Evolutionary conservation across 148 eudicot species (phyloP).

Genomic region (Diospyros lotus): DNA sequence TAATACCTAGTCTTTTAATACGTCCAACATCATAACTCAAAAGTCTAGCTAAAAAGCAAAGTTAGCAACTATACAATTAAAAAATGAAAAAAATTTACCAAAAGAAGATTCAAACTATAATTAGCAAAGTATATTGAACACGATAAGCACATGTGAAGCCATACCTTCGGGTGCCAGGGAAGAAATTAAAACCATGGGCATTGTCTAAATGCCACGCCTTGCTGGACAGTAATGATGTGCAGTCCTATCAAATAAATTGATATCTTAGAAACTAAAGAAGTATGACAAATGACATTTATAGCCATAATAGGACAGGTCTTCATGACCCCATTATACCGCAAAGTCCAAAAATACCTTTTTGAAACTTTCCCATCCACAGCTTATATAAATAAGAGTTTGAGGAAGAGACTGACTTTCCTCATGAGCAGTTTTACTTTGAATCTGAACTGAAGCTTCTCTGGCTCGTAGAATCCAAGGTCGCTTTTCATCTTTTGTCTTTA

Average conservation of each 20-base stretch:
- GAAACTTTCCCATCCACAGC: slow-evolving; percentile 98
- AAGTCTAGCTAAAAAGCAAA: no score
- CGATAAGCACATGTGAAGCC: background rate
- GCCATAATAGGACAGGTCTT: no score
- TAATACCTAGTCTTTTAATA: background rate
- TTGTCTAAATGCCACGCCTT: slow-evolving; percentile 84
- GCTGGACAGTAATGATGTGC: slow-evolving; percentile 63
- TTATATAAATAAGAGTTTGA: slow-evolving; percentile 82
- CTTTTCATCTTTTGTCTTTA: slow-evolving; percentile 66
- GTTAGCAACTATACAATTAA: no score
- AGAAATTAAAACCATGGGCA: slow-evolving; percentile 96
- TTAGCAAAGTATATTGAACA: background rate
- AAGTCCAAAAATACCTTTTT: slow-evolving; percentile 54
- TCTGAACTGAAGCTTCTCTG: slow-evolving; percentile 65
- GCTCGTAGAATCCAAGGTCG: slow-evolving; percentile 95
- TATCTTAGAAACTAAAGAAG: slow-evolving; percentile 16
- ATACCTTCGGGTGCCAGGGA: slow-evolving; percentile 95
- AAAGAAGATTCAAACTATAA: background rate
- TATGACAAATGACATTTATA: no score
- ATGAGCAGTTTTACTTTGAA: slow-evolving; percentile 40
- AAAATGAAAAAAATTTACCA: no score
- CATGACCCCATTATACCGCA: background rate
- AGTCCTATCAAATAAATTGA: slow-evolving; percentile 45
- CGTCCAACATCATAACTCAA: background rate
- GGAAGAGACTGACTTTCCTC: slow-evolving; percentile 61